phyloP scores from a whole-genome alignment of 108 stramenopile species.

The Epithemia pelagica region DNA sequence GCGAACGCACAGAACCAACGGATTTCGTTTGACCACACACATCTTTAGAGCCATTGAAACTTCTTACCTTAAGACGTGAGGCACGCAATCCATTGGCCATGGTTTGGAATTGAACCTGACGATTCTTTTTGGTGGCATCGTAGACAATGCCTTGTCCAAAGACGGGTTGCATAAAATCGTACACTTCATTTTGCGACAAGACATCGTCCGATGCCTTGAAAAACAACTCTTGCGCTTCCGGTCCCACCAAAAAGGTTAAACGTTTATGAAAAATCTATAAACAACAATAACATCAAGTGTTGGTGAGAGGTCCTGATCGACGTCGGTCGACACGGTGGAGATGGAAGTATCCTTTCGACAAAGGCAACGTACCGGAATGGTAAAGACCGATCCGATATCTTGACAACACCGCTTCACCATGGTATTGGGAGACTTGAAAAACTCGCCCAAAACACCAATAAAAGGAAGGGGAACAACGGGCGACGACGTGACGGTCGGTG shows the following conservation, averaged over 20 bases:
- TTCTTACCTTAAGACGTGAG: conserved; percentile 68
- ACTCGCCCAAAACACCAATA: conserved; percentile 79
- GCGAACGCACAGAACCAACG: too few relatives aligned
- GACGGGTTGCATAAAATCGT: conserved; percentile 97
- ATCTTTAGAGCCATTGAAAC: too few relatives aligned
- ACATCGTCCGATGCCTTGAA: conserved; percentile 90
- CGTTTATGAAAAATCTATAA: conserved; percentile 80
- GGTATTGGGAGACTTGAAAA: conserved; percentile 84
- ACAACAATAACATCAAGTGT: conserved; percentile 9
- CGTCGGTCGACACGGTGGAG: too few relatives aligned
- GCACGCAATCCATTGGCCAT: conserved; percentile 93
- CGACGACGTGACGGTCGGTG: conserved; percentile 57
- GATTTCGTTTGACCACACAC: too few relatives aligned
- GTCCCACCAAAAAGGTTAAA: conserved; percentile 96
- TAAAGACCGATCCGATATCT: conserved; percentile 88
- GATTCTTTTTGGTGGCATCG: conserved; percentile 90
- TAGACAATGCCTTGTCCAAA: conserved; percentile 96
- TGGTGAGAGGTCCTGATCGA: neutral
- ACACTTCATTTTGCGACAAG: conserved; percentile 91
- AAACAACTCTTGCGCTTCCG: conserved; percentile 93
- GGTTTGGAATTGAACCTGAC: conserved; percentile 93
- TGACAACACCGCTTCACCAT: conserved; percentile 81
- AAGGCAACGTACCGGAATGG: conserved; percentile 86
- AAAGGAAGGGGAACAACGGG: conserved; percentile 60
- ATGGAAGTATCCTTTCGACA: too few relatives aligned